phyloP scores from a whole-genome alignment of 169 alveolate species.

The Plasmodium gonderi region DNA sequence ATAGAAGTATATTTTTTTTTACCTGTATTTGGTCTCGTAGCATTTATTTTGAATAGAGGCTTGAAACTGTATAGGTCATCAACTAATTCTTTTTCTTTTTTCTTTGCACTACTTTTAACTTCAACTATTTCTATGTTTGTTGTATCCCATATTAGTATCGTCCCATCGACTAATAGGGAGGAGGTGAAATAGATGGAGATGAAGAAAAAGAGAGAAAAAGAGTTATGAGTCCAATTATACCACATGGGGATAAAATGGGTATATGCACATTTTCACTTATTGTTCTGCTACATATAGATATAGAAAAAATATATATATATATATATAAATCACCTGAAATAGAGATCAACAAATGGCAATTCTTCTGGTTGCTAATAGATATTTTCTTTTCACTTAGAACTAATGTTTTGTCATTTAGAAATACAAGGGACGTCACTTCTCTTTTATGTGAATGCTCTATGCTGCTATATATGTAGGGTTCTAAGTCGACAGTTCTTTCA shows the following conservation, averaged over 20 bases:
- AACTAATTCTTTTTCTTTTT: conserved; percentile 42
- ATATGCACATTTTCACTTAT: not conserved
- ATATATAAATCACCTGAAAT: conserved; percentile 29
- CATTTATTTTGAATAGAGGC: conserved; percentile 60
- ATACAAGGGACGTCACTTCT: conserved; percentile 60
- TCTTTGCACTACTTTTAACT: conserved; percentile 30
- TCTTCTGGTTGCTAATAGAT: conserved; percentile 47
- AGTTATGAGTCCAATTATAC: not conserved
- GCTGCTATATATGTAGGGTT: conserved; percentile 61
- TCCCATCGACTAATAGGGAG: conserved; percentile 41
- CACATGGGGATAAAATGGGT: not conserved
- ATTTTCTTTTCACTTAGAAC: conserved; percentile 46
- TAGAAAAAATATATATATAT: not conserved
- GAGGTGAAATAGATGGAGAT: not conserved
- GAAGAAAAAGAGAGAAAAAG: not conserved
- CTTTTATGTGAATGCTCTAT: conserved; percentile 71
- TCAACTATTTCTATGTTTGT: conserved; percentile 55
- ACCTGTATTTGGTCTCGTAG: conserved; percentile 72
- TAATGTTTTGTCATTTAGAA: conserved; percentile 50
- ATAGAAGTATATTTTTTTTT: not conserved
- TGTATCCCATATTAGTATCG: conserved; percentile 67
- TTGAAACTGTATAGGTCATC: conserved; percentile 65
- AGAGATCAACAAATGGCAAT: conserved; percentile 48
- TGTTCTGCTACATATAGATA: not conserved
- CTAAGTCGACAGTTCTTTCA: conserved; percentile 61